Evolutionary conservation across 2,329 filamentous ascomycete genomes (phyloP).

Genomic region (Aspergillus clavatus): DNA sequence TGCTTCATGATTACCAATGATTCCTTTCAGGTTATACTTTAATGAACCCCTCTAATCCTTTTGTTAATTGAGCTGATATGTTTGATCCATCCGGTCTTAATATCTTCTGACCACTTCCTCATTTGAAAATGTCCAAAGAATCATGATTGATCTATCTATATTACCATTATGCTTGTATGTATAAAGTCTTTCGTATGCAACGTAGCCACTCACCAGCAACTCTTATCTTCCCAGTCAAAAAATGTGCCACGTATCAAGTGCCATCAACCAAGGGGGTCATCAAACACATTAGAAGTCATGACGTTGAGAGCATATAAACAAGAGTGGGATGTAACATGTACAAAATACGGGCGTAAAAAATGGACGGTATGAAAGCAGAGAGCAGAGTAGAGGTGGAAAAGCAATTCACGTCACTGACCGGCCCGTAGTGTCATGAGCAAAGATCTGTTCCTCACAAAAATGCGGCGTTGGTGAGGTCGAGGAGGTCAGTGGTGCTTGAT

Average conservation of each 20-base stretch:
- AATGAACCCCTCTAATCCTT: no score
- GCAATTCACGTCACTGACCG: background rate
- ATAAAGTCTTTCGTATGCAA: slow-evolving; percentile 8
- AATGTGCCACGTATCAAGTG: slow-evolving; percentile 3
- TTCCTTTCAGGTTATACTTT: no score
- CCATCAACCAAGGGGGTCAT: slow-evolving; percentile 10
- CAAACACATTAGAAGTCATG: background rate
- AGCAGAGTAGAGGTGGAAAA: no score
- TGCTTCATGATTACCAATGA: no score
- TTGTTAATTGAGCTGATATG: no score
- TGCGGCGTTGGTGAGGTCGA: background rate
- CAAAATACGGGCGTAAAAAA: no score
- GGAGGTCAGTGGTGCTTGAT: slow-evolving; percentile 17
- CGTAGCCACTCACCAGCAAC: background rate
- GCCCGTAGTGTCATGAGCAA: background rate
- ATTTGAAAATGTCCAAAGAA: no score
- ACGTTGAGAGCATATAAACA: background rate
- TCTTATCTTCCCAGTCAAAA: background rate
- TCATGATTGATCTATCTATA: no score
- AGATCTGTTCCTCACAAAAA: background rate
- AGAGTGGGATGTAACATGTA: background rate
- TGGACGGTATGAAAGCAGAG: no score
- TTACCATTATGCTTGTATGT: slow-evolving; percentile 17
- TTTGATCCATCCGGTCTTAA: no score
- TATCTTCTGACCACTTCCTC: no score